These are phyloP conservation scores for Thelonectria rubi DNA, from an alignment of 2,329 filamentous ascomycete species.

Conservation along the genomic window DNA sequence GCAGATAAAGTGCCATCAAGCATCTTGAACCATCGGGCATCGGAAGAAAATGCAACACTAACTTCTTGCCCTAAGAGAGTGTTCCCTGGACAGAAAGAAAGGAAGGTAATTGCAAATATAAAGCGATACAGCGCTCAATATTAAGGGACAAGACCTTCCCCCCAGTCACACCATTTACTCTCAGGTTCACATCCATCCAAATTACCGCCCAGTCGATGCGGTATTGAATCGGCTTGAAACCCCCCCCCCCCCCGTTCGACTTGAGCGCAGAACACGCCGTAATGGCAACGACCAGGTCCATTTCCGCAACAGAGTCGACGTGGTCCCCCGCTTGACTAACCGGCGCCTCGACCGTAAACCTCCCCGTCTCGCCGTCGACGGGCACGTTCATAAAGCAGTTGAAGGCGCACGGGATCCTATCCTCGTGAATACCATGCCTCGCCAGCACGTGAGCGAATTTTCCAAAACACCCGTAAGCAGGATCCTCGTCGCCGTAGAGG, in stretches of 20 bases:
- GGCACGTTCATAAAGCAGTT: constrained; percentile 18
- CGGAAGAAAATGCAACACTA: too few relatives aligned
- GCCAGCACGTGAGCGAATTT: constrained; percentile 6
- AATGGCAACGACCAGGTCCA: constrained; percentile 10
- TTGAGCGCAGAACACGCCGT: constrained; percentile 9
- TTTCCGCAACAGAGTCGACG: constrained; percentile 7
- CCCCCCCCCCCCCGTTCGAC: constrained; percentile 4
- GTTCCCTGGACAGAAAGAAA: too few relatives aligned
- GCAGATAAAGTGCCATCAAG: too few relatives aligned
- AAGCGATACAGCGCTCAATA: too few relatives aligned
- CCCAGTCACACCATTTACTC: too few relatives aligned
- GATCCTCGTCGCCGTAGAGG: constrained; percentile 12
- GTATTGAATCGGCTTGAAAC: constrained; percentile 15
- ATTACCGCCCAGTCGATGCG: neutral
- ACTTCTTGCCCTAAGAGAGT: too few relatives aligned
- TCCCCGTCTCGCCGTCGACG: constrained; percentile 5
- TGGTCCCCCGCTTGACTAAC: constrained; percentile 3
- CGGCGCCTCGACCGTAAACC: constrained; percentile 6
- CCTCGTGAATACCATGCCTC: constrained; percentile 1
- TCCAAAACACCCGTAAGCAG: constrained; percentile 7
- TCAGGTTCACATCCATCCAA: neutral
- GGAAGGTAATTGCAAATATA: too few relatives aligned
- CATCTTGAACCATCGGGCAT: too few relatives aligned
- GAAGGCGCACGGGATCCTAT: constrained; percentile 13
- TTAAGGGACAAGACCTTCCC: too few relatives aligned